A percentile compares a stretch with the other conserved stretches of the same genome.
Evolutionary conservation across 441 rosid genomes (phyloP).

Genomic region (Pelargonium cotyledonis): DNA sequence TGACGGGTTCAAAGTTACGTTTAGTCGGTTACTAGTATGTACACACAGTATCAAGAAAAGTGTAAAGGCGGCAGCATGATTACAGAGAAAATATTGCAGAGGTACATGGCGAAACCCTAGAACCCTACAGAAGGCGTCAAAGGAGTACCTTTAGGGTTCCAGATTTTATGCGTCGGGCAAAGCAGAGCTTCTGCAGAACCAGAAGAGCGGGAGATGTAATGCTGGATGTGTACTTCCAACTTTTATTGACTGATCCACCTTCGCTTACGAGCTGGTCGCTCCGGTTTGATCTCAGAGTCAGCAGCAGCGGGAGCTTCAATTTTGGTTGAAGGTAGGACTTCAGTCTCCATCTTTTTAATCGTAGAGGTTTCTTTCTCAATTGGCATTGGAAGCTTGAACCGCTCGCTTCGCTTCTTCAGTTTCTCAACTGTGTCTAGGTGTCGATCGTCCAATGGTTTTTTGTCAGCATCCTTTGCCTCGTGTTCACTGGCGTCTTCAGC

Average conservation of each 20-base stretch:
- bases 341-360: conserved; percentile 61
- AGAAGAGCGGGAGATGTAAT: conserved; percentile 10
- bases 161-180: background rate
- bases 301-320: conserved; percentile 34
- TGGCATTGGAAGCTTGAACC: conserved; percentile 95
- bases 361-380: conserved; percentile 56
- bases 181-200: background rate
- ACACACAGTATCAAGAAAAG: conserved; percentile 25
- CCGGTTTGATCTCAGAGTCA: conserved; percentile 73
- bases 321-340: conserved; percentile 46
- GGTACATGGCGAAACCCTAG: conserved; percentile 22
- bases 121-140: conserved; percentile 17
- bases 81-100: conserved; percentile 23
- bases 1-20: conserved; percentile 33
- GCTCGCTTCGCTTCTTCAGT: conserved; percentile 94
- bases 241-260: conserved; percentile 73
- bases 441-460: conserved; percentile 53
- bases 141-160: conserved; percentile 21
- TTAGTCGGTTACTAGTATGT: conserved; percentile 24
- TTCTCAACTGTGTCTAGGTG: conserved; percentile 94
- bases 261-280: conserved; percentile 87
- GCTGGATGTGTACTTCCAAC: conserved; percentile 12
- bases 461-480: conserved; percentile 51
- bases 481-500: conserved; percentile 43
- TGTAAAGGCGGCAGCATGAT: conserved; percentile 17